Base-by-base conservation (phyloP, 2,329 filamentous ascomycete species). In the Pseudogymnoascus sp. region DNA sequence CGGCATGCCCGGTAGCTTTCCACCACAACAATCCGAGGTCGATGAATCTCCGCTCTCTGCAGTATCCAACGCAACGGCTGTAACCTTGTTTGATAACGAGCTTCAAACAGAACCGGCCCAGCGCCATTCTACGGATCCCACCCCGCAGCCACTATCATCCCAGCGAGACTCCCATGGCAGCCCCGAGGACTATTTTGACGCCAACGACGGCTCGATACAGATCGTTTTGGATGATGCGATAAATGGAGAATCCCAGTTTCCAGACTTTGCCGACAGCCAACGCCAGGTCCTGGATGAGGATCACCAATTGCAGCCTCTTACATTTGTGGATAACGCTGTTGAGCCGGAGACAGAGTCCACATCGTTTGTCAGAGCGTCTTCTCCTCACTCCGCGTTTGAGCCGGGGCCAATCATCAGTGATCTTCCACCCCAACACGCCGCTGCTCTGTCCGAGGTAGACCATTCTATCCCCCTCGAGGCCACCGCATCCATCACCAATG, bases 11-110 rank as follows among this genome's bases (percentile, higher is more conserved):
- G 85, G 86, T 8, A 80, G 80, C 67, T 85, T 88, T 69, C 79
- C 82, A 60, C 53, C 3, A 14, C 30, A 37, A 25, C 30, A 58
- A 8, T 71, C 73, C 8, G 73, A 75, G 18, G 69, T 72, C 11
- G 79, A 84, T 30, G 76, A 82, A 43, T 74, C 75, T 33, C 84
- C 84, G 1, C 73, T 72, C 33, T 87, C 86, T 14, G 82, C 85
- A 2, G 70, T 83, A 12, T 88, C 87, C 5, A 75, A 75, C 53
- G 75, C 74, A 5, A 86, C 85, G n/a, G 79, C 79, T 41, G 80
- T 80, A 6, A 90, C 87, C 0, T 85, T 89, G 67, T 89, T 91
- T 66, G 89, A 91, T 66, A 80, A 78, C n/a, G 88, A 91, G 66
- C 80, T 85, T 20, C 88, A 91, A 69, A 82, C 80, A 1, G 82